Evolutionary conservation across 78 protist genomes (phyloP).

Genomic region (Creolimax fragrantissima): DNA sequence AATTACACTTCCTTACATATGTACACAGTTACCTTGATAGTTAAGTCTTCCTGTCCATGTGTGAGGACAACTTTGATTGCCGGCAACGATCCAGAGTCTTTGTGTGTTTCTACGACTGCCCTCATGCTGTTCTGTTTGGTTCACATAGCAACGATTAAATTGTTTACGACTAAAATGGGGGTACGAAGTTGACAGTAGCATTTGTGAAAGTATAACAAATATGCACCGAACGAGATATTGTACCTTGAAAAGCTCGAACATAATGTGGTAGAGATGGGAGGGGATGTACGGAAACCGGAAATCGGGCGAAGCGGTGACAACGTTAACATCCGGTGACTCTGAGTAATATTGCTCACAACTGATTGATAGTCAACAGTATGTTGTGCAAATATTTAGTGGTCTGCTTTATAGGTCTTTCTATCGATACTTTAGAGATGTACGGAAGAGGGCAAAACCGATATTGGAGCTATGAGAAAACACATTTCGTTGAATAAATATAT

Average conservation of each 20-base stretch:
- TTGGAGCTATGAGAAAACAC: too few relatives aligned
- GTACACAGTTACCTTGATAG: slow-evolving; percentile 18
- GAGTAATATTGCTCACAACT: slow-evolving; percentile 26
- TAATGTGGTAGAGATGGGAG: slow-evolving; percentile 48
- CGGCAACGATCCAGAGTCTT: not conserved
- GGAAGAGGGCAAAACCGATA: too few relatives aligned
- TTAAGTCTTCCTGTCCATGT: slow-evolving; percentile 34
- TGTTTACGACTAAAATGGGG: too few relatives aligned
- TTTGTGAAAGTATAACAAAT: too few relatives aligned
- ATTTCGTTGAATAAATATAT: too few relatives aligned
- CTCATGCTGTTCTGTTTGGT: slow-evolving; percentile 31
- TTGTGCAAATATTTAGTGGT: too few relatives aligned
- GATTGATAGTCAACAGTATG: too few relatives aligned
- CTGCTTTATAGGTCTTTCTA: too few relatives aligned
- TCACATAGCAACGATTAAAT: not conserved
- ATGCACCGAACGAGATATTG: too few relatives aligned
- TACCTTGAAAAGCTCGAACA: slow-evolving; percentile 42
- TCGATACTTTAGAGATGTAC: too few relatives aligned
- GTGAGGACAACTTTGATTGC: slow-evolving; percentile 14
- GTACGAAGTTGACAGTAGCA: too few relatives aligned
- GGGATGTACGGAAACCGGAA: slow-evolving; percentile 42
- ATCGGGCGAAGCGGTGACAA: not conserved
- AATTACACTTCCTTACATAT: too few relatives aligned
- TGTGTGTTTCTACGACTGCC: not conserved
- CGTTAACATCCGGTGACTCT: slow-evolving; percentile 20